phyloP scores from a whole-genome alignment of 2,329 filamentous ascomycete genomes.

The Penicillium expansum region DNA sequence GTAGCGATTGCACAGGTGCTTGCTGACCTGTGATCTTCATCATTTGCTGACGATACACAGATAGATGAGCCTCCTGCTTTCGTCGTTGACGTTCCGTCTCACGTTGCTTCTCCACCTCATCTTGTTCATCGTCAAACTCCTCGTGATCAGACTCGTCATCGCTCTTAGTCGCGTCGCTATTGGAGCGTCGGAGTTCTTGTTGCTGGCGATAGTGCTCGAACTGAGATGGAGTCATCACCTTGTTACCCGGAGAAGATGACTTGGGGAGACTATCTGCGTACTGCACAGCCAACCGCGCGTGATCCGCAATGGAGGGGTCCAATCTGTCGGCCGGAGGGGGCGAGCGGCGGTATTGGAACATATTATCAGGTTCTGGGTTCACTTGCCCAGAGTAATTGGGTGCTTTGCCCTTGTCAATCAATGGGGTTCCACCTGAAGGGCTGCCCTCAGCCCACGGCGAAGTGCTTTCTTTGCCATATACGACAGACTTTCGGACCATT shows the following conservation, averaged over 20 bases:
- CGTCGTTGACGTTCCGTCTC: conserved; percentile 72
- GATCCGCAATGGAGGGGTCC: conserved; percentile 40
- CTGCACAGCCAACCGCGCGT: conserved; percentile 47
- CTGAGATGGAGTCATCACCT: conserved; percentile 86
- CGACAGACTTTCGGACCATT: conserved; percentile 36
- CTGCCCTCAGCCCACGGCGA: conserved; percentile 23
- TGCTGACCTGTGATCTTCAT: conserved; percentile 89
- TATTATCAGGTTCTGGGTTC: conserved; percentile 14
- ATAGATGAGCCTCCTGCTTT: conserved; percentile 87
- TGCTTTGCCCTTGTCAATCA: conserved; percentile 25
- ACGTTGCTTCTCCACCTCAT: conserved; percentile 72
- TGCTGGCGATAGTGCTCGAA: conserved; percentile 75
- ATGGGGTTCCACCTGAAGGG: conserved; percentile 26
- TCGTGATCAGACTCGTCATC: conserved; percentile 57
- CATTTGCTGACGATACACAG: conserved; percentile 90
- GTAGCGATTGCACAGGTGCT: conserved; percentile 48
- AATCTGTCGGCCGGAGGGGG: conserved; percentile 16
- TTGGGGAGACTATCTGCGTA: conserved; percentile 42
- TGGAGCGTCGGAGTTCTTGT: conserved; percentile 65
- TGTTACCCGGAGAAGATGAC: conserved; percentile 52
- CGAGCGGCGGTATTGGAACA: conserved; percentile 15
- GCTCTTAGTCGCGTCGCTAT: conserved; percentile 48
- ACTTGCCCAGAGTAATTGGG: conserved; percentile 9
- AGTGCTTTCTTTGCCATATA: conserved; percentile 27
- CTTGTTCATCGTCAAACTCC: conserved; percentile 72